A percentile compares a stretch with the other conserved stretches of the same genome.
These are phyloP conservation scores for Licmophora abbreviata DNA, from an alignment of 108 stramenopile species.

Conservation along the genomic window DNA sequence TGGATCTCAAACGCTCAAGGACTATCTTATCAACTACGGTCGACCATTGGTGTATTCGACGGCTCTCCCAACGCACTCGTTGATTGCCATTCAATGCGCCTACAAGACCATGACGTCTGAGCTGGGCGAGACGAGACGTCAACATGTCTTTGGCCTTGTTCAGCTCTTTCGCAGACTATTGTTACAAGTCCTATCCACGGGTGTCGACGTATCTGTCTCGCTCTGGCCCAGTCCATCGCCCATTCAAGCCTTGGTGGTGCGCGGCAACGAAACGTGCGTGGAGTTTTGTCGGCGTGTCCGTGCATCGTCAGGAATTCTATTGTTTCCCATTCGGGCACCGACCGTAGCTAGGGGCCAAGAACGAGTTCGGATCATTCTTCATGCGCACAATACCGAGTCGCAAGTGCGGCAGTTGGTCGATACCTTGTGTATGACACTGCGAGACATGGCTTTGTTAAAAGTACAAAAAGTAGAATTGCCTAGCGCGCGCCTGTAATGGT, in stretches of 20 bases:
- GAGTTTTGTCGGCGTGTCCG: slow-evolving; percentile 49
- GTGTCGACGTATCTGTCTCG: slow-evolving; percentile 1
- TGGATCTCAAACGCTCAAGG: slow-evolving; percentile 43
- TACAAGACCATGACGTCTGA: slow-evolving; percentile 64
- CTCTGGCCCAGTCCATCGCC: slow-evolving; percentile 68
- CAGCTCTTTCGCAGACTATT: slow-evolving; percentile 22
- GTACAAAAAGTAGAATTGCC: too few species aligned
- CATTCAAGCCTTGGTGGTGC: slow-evolving; percentile 90
- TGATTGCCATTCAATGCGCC: slow-evolving; percentile 69
- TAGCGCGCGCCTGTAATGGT: too few species aligned
- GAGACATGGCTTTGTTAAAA: background rate
- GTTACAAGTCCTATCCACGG: background rate
- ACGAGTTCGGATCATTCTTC: slow-evolving; percentile 85
- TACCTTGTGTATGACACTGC: background rate
- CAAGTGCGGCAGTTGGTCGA: slow-evolving; percentile 50
- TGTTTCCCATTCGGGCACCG: slow-evolving; percentile 88
- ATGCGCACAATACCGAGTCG: slow-evolving; percentile 78
- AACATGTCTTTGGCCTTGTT: slow-evolving; percentile 22
- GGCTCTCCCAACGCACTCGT: slow-evolving; percentile 72
- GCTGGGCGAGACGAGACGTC: slow-evolving; percentile 41
- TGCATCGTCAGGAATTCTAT: slow-evolving; percentile 48
- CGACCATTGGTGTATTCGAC: slow-evolving; percentile 96
- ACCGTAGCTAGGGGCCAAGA: slow-evolving; percentile 92
- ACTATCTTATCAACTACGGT: slow-evolving; percentile 89
- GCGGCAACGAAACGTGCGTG: slow-evolving; percentile 70